These are phyloP conservation scores for Crithidia bombi DNA, from an alignment of 208 protist genomes.

Conservation along the genomic window DNA sequence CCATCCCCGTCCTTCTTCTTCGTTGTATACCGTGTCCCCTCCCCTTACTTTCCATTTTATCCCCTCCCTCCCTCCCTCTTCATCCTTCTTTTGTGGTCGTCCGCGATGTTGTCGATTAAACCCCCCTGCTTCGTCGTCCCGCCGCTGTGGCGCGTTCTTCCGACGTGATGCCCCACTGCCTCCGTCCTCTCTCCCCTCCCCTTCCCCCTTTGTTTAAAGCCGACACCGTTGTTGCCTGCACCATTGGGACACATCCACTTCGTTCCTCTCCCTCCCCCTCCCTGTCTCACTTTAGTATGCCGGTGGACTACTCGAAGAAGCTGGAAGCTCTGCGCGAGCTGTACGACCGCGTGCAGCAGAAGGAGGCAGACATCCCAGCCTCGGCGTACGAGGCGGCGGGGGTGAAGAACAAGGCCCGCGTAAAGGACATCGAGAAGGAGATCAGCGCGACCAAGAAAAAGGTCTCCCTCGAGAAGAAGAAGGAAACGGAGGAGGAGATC, in stretches of 20 bases:
- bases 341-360: constrained; percentile 66
- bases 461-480: constrained; percentile 68
- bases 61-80: not conserved
- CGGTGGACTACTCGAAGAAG: constrained; percentile 37
- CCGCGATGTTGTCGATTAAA: too few species aligned
- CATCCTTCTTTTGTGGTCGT: not conserved
- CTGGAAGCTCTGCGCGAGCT: constrained; percentile 70
- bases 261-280: not conserved
- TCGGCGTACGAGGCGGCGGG: constrained; percentile 56
- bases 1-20: too few species aligned
- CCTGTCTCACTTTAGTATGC: constrained; percentile 14
- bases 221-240: not conserved
- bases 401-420: constrained; percentile 72
- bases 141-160: not conserved
- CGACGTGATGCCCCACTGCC: not conserved
- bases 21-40: not conserved
- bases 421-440: constrained; percentile 94
- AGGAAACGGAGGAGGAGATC: constrained; percentile 55
- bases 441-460: constrained; percentile 72
- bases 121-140: too few species aligned
- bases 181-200: constrained; percentile 5
- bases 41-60: not conserved
- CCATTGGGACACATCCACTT: not conserved
- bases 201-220: constrained; percentile 4
- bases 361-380: constrained; percentile 53